A percentile compares a stretch with the other conserved stretches of the same genome.
Evolutionary conservation across 257 asterid genomes (phyloP).

Genomic region (Leonotis leonurus): DNA sequence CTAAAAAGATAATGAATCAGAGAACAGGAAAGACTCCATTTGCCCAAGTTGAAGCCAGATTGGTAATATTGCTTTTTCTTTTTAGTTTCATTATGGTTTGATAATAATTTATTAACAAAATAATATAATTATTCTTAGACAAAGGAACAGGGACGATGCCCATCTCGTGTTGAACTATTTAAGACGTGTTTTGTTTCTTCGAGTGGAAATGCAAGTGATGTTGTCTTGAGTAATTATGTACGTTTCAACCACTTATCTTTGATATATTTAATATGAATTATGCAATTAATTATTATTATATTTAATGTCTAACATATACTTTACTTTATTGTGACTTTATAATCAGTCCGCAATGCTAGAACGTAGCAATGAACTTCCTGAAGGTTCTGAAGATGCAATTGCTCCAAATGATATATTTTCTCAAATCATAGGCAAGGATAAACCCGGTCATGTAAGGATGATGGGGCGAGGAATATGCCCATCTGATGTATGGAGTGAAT

Average conservation of each 20-base stretch:
- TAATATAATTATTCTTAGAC: too few species aligned
- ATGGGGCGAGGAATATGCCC: not conserved
- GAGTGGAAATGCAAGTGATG: too few species aligned
- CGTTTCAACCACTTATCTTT: too few species aligned
- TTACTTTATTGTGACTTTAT: too few species aligned
- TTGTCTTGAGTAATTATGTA: too few species aligned
- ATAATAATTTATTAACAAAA: too few species aligned
- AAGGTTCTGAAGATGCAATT: not conserved
- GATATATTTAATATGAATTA: too few species aligned
- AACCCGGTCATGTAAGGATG: not conserved
- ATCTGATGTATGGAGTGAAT: not conserved
- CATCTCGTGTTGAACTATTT: too few species aligned
- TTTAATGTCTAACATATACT: too few species aligned
- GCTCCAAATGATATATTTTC: not conserved
- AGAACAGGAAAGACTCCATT: not conserved
- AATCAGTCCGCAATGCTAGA: not conserved
- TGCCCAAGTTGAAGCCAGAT: not conserved
- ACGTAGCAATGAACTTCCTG: not conserved
- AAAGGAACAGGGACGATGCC: too few species aligned
- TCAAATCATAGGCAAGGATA: not conserved
- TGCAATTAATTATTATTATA: not conserved
- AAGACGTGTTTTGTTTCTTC: too few species aligned
- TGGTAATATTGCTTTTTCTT: not conserved
- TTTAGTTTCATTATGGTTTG: too few species aligned
- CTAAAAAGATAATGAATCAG: not conserved